phyloP scores from a whole-genome alignment of 176 grass and related monocot species.

The Chrysopogon serrulatus region DNA sequence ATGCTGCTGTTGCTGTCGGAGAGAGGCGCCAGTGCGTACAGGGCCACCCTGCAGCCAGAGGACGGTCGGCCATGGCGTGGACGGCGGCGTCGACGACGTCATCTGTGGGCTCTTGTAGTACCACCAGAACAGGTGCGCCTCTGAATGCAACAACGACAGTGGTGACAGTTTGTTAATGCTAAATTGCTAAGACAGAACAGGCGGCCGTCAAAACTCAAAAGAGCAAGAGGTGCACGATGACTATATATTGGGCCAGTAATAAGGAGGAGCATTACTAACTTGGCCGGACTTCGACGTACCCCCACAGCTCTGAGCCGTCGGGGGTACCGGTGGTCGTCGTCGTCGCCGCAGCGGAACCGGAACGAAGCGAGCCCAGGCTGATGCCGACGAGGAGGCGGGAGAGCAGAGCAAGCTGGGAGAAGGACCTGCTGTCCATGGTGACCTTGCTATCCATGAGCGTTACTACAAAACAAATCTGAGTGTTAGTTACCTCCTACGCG shows the following conservation, averaged over 20 bases:
- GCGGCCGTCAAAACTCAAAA: no score
- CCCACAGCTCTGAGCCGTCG: no score
- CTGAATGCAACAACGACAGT: no score
- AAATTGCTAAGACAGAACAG: no score
- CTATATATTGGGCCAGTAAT: no score
- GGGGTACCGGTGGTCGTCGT: constrained; percentile 28
- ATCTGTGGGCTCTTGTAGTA: constrained; percentile 66
- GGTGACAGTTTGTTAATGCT: no score
- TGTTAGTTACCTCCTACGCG: no score
- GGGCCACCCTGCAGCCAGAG: constrained; percentile 93
- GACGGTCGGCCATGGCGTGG: constrained; percentile 57
- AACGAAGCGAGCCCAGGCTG: background rate
- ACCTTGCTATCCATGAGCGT: no score
- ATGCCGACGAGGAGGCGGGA: constrained; percentile 7
- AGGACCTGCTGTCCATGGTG: background rate
- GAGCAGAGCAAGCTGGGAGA: constrained; percentile 12
- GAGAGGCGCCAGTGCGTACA: constrained; percentile 3
- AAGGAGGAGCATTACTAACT: constrained; percentile 8
- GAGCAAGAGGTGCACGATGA: no score
- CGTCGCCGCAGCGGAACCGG: background rate
- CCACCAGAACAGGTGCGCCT: no score
- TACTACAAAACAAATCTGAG: no score
- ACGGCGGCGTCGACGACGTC: background rate
- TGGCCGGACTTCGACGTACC: constrained; percentile 72
- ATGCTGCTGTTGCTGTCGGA: no score